These are phyloP conservation scores for Fistulina hepatica DNA, from an alignment of 1,284 basidiomycete species.

Conservation along the genomic window DNA sequence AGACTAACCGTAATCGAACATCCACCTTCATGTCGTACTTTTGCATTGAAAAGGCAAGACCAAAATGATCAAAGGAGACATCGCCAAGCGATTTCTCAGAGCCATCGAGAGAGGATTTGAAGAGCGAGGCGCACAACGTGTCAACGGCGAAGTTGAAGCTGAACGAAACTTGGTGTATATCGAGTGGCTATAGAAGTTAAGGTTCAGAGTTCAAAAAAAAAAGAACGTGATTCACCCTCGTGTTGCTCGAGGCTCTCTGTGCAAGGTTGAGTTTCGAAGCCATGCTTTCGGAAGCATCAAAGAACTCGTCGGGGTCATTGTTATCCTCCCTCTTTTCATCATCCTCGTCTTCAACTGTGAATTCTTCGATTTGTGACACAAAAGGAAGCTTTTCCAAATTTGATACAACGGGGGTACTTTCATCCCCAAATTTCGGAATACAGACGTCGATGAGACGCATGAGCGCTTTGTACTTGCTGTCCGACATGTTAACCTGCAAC, in stretches of 20 bases:
- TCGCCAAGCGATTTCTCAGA: conserved; percentile 70
- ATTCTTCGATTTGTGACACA: conserved; percentile 48
- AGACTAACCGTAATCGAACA: conserved; percentile 61
- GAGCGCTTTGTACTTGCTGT: conserved; percentile 89
- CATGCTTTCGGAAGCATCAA: conserved; percentile 52
- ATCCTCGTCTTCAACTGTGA: conserved; percentile 62
- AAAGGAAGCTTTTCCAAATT: conserved; percentile 20
- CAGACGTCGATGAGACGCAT: conserved; percentile 91
- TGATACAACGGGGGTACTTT: conserved; percentile 10
- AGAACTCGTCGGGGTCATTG: conserved; percentile 43
- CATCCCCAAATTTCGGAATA: conserved; percentile 76
- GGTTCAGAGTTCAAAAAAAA: conserved; percentile 18
- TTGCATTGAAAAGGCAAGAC: conserved; percentile 61
- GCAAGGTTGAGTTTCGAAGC: conserved; percentile 8
- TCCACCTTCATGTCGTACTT: conserved; percentile 87
- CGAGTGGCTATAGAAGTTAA: conserved; percentile 29
- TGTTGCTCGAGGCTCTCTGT: too few relatives aligned
- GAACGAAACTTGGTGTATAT: conserved; percentile 75
- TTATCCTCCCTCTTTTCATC: conserved; percentile 32
- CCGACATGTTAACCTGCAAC: conserved; percentile 90
- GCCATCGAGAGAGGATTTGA: conserved; percentile 51
- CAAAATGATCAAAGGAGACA: conserved; percentile 75
- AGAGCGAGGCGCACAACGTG: conserved; percentile 75
- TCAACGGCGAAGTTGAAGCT: conserved; percentile 89
- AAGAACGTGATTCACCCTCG: too few relatives aligned